phyloP scores from a whole-genome alignment of 73 alveolate species.

The Tetrahymena malaccensis region DNA sequence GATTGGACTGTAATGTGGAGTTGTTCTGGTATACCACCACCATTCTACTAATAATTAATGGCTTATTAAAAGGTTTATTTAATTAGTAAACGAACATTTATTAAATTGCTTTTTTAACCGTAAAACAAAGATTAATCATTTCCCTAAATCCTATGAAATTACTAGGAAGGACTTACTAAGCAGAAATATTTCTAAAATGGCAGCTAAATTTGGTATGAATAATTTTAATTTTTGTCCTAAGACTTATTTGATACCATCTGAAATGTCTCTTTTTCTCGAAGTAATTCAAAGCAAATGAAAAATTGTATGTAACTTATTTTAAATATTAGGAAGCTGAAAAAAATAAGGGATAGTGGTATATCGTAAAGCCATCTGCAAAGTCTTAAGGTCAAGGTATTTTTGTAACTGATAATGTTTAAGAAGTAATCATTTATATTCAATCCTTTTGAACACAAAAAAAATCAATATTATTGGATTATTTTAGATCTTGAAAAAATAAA shows the following conservation, averaged over 20 bases:
- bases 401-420: constrained; percentile 54
- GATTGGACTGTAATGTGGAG: constrained; percentile 39
- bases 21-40: constrained; percentile 11
- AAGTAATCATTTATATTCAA: background rate
- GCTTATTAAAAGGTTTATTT: constrained; percentile 13
- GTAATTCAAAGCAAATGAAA: constrained; percentile 26
- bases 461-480: too few species aligned
- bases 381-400: constrained; percentile 73
- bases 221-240: constrained; percentile 61
- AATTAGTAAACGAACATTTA: background rate
- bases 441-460: background rate
- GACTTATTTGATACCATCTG: constrained; percentile 63
- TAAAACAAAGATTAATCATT: constrained; percentile 45
- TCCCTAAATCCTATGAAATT: constrained; percentile 67
- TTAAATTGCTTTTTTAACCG: background rate
- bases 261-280: constrained; percentile 22
- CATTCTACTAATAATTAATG: constrained; percentile 1
- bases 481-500: constrained; percentile 25
- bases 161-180: constrained; percentile 61
- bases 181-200: constrained; percentile 50
- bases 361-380: constrained; percentile 76
- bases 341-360: constrained; percentile 37
- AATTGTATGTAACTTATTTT: background rate
- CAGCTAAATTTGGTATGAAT: constrained; percentile 43
- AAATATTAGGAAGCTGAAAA: constrained; percentile 15